Conservation (phyloP, 169 alveolate species). For the Ichthyophthirius multifiliis region DNA sequence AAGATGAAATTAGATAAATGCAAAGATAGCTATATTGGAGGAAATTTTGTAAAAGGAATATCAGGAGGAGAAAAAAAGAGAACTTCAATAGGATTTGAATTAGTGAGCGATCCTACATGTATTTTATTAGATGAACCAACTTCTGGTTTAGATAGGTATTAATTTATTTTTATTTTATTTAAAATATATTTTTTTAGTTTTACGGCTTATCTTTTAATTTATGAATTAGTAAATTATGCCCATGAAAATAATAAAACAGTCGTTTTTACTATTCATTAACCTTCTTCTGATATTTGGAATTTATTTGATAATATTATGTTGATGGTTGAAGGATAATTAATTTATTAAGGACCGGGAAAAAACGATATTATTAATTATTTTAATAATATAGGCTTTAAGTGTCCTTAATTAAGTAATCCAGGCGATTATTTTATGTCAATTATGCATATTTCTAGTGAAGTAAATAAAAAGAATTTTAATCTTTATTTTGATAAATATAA, state of each 20-base stretch:
- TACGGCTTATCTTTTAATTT: slow-evolving; percentile 76
- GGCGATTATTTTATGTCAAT: neutral
- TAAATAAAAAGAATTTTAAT: neutral
- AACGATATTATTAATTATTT: neutral
- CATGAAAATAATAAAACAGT: slow-evolving; percentile 52
- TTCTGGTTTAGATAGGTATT: slow-evolving; percentile 91
- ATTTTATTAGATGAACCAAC: slow-evolving; percentile 91
- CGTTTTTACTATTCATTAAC: slow-evolving; percentile 76
- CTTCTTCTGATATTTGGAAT: slow-evolving; percentile 63
- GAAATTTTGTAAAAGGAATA: slow-evolving; percentile 52
- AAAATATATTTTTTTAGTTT: no score
- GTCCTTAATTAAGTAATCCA: slow-evolving; percentile 9
- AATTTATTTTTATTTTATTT: no score
- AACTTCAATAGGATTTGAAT: slow-evolving; percentile 88
- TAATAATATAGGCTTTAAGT: neutral
- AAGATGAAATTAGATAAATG: slow-evolving; percentile 21
- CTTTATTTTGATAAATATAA: neutral
- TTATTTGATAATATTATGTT: slow-evolving; percentile 65
- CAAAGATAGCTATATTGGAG: slow-evolving; percentile 76
- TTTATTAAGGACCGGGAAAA: slow-evolving; percentile 61
- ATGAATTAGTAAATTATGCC: slow-evolving; percentile 67
- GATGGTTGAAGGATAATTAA: slow-evolving; percentile 62
- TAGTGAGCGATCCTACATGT: slow-evolving; percentile 87
- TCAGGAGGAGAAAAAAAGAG: slow-evolving; percentile 94
- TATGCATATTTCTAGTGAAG: neutral